These are phyloP conservation scores for Suillus hirtellus DNA, from an alignment of 768 basidiomycete genomes.

Conservation along the genomic window DNA sequence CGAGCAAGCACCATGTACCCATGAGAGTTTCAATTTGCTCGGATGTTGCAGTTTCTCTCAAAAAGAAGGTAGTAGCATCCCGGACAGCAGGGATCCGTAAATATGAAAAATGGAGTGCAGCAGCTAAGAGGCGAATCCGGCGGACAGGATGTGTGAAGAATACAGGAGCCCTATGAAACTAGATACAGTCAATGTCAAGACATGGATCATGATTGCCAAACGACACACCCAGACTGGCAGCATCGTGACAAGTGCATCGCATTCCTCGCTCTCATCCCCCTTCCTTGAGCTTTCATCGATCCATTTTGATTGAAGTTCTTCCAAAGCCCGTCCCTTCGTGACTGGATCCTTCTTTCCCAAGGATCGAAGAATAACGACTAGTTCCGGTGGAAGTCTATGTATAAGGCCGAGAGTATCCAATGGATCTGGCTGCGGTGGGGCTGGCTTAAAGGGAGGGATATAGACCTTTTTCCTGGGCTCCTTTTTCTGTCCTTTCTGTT, in stretches of 20 bases:
- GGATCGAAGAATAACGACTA: slow-evolving; percentile 77
- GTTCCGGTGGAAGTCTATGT: slow-evolving; percentile 71
- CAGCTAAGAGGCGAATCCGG: slow-evolving; percentile 64
- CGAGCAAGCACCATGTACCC: slow-evolving; percentile 73
- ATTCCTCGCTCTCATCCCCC: slow-evolving; percentile 40
- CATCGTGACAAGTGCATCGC: slow-evolving; percentile 49
- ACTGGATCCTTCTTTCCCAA: slow-evolving; percentile 89
- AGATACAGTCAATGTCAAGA: slow-evolving; percentile 13
- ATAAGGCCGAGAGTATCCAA: slow-evolving; percentile 82
- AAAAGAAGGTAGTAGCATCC: slow-evolving; percentile 49
- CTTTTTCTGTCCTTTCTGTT: slow-evolving; percentile 53
- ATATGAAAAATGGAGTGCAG: slow-evolving; percentile 62
- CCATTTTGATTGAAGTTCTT: slow-evolving; percentile 76
- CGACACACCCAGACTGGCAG: slow-evolving; percentile 88
- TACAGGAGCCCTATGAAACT: slow-evolving; percentile 87
- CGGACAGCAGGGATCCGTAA: slow-evolving; percentile 54
- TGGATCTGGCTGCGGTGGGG: slow-evolving; percentile 76
- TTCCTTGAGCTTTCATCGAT: slow-evolving; percentile 52
- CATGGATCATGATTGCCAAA: slow-evolving; percentile 7
- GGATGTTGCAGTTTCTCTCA: slow-evolving; percentile 47
- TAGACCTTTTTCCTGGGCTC: slow-evolving; percentile 84
- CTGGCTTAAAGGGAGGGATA: slow-evolving; percentile 82
- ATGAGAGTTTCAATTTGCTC: slow-evolving; percentile 58
- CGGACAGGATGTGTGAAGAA: slow-evolving; percentile 81
- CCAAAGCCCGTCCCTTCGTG: slow-evolving; percentile 82